Percentiles rank a stretch among this genome's conserved stretches.
These are phyloP conservation scores for Russula olivacea DNA, from an alignment of 768 basidiomycete genomes.

Conservation along the genomic window DNA sequence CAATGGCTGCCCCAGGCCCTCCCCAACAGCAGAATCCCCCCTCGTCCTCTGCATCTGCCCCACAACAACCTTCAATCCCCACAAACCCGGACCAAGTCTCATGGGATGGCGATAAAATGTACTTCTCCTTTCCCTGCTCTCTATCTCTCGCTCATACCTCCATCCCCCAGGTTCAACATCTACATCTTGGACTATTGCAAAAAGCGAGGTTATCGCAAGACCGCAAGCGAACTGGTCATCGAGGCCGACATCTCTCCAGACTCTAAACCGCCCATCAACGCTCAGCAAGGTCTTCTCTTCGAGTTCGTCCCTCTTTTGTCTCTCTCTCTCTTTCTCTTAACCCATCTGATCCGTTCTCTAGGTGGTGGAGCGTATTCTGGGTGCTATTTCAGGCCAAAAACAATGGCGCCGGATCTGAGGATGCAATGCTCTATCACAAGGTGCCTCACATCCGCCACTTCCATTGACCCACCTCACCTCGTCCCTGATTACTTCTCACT, in stretches of 20 bases:
- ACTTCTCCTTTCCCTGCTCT: constrained; percentile 22
- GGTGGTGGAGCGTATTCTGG: constrained; percentile 92
- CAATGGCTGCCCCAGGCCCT: background rate
- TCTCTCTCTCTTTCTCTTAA: constrained; percentile 5
- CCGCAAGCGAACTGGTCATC: constrained; percentile 55
- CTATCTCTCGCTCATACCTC: background rate
- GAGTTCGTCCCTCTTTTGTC: constrained; percentile 46
- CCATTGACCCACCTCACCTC: background rate
- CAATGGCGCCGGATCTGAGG: constrained; percentile 56
- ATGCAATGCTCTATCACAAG: constrained; percentile 66
- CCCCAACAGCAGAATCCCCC: background rate
- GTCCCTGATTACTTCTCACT: background rate
- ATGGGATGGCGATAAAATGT: constrained; percentile 89
- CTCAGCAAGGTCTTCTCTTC: constrained; percentile 75
- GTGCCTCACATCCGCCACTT: constrained; percentile 35
- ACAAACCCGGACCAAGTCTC: constrained; percentile 35
- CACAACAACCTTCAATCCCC: constrained; percentile 21
- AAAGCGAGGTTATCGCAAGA: constrained; percentile 73
- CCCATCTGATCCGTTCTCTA: constrained; percentile 30
- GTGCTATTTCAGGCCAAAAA: constrained; percentile 78
- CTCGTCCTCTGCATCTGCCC: constrained; percentile 10
- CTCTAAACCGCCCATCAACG: constrained; percentile 71
- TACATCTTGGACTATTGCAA: constrained; percentile 83
- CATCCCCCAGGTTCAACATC: constrained; percentile 67
- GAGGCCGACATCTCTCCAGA: constrained; percentile 65